Conservation (phyloP, 2,329 filamentous ascomycete species). For the Acrodontium crateriforme region DNA sequence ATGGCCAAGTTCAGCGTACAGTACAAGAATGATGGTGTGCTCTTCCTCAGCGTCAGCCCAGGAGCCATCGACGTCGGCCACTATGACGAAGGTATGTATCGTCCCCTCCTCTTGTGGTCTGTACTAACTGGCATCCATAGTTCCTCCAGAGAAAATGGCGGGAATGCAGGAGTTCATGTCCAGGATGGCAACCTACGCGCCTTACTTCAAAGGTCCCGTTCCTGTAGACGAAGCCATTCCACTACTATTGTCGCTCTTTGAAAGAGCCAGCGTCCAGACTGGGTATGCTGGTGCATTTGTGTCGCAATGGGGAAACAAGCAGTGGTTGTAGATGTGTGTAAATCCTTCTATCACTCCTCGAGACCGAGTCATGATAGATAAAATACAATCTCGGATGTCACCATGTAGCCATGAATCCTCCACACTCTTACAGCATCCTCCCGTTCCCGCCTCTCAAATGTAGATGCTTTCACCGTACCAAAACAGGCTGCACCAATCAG, state of each 20-base stretch:
- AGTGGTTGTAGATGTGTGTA: no score
- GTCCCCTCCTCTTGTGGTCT: background rate
- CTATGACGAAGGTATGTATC: background rate
- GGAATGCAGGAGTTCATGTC: slow-evolving; percentile 18
- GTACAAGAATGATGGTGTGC: slow-evolving; percentile 14
- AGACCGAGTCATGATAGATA: no score
- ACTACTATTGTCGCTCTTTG: slow-evolving; percentile 17
- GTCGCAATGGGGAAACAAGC: slow-evolving; percentile 40
- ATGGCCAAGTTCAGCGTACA: slow-evolving; percentile 15
- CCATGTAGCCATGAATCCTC: no score
- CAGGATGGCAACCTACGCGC: slow-evolving; percentile 22
- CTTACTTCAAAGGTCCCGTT: slow-evolving; percentile 17
- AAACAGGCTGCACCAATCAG: no score
- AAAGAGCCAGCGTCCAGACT: slow-evolving; percentile 31
- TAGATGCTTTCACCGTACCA: no score
- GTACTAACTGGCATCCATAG: background rate
- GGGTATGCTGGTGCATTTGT: slow-evolving; percentile 37
- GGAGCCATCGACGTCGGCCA: slow-evolving; percentile 14
- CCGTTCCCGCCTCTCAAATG: no score
- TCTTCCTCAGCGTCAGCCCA: slow-evolving; percentile 16
- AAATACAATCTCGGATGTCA: no score
- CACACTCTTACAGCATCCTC: no score
- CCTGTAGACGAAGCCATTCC: slow-evolving; percentile 16
- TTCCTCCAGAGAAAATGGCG: slow-evolving; percentile 12
- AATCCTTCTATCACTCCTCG: no score